These are phyloP conservation scores for Yarrowia sp. DNA, from an alignment of 805 yeast genomes.

Conservation along the genomic window DNA sequence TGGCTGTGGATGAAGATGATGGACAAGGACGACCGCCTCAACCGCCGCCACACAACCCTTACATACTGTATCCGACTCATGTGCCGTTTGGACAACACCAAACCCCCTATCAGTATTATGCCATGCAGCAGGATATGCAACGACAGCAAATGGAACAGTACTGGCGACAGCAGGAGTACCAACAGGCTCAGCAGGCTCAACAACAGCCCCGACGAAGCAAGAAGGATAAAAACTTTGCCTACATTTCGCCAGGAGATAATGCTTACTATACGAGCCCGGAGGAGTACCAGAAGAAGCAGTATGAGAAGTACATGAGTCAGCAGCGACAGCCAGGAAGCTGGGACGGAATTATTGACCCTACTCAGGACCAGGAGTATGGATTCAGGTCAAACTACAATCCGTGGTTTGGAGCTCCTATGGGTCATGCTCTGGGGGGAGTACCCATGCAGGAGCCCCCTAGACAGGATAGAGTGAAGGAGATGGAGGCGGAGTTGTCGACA, in stretches of 20 bases:
- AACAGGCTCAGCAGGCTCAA: not conserved
- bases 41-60: conserved; percentile 11
- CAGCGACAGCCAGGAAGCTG: conserved; percentile 11
- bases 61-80: conserved; percentile 16
- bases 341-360: conserved; percentile 24
- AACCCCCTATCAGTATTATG: conserved; percentile 2
- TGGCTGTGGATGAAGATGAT: conserved; percentile 9
- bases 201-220: not conserved
- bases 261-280: conserved; percentile 14
- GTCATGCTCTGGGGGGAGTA: conserved; percentile 12
- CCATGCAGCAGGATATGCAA: conserved; percentile 5
- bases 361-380: conserved; percentile 18
- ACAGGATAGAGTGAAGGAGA: not conserved
- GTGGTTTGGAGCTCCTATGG: conserved; percentile 2
- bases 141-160: not conserved
- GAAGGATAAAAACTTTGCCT: conserved; percentile 8
- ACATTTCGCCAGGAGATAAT: conserved; percentile 20
- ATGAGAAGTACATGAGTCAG: conserved; percentile 6
- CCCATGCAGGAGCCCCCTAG: conserved; percentile 3
- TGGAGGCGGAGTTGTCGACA: not conserved
- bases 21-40: not conserved
- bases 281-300: conserved; percentile 5
- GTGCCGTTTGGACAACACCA: conserved; percentile 10
- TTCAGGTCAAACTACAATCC: conserved; percentile 10
- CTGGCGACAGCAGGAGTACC: not conserved